phyloP scores from a whole-genome alignment of 2,329 filamentous ascomycete species.

The Chrysoporthe austroafricana region DNA sequence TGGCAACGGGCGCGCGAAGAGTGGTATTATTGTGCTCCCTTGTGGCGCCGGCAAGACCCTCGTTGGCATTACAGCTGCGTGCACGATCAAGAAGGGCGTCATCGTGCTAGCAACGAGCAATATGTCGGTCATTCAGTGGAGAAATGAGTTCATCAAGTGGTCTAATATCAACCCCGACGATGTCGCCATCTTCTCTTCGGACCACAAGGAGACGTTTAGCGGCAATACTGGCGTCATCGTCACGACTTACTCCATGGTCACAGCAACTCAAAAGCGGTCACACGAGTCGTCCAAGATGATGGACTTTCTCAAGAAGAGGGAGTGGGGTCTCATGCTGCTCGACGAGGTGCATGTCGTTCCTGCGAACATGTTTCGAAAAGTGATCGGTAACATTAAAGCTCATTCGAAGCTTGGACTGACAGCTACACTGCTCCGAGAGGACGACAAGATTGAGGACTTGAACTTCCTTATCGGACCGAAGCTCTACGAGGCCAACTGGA shows the following conservation, averaged over 20 bases:
- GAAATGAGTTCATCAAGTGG: conserved; percentile 96
- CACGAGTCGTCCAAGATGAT: conserved; percentile 98
- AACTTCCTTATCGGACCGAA: conserved; percentile 98
- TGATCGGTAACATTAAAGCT: conserved; percentile 89
- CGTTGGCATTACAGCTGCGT: conserved; percentile 97
- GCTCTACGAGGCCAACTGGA: conserved; percentile 98
- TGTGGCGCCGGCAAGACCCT: conserved; percentile 97
- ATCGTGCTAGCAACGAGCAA: conserved; percentile 96
- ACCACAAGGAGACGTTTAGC: conserved; percentile 82
- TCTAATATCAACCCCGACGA: conserved; percentile 92
- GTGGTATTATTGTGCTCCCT: conserved; percentile 94
- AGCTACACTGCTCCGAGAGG: conserved; percentile 90
- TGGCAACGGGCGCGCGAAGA: conserved; percentile 94
- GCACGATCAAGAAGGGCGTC: conserved; percentile 95
- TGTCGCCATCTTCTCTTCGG: conserved; percentile 92
- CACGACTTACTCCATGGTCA: conserved; percentile 99
- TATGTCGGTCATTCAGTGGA: conserved; percentile 98
- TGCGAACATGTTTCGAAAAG: conserved; percentile 92
- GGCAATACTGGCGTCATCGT: conserved; percentile 95
- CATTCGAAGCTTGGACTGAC: conserved; percentile 95
- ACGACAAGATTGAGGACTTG: conserved; percentile 96
- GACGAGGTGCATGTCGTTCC: conserved; percentile 99
- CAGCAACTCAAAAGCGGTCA: conserved; percentile 81
- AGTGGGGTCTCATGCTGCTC: conserved; percentile 97
- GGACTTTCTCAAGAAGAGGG: conserved; percentile 84